Evolutionary conservation across 306 rosid species (phyloP).

Genomic region (Crotalaria pallida): DNA sequence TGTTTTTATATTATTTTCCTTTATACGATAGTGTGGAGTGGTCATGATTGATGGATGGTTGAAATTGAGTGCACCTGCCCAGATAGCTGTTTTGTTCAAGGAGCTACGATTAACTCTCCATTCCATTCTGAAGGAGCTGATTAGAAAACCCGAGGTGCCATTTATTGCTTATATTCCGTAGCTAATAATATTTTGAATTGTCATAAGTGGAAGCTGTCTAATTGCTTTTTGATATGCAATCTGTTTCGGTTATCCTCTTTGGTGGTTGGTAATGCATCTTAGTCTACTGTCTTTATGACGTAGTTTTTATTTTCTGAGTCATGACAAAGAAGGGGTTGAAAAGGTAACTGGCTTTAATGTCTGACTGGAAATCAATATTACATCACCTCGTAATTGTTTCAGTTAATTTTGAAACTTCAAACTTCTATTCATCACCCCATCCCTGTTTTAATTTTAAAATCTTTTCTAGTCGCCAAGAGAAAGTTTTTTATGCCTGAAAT

Average conservation of each 20-base stretch:
- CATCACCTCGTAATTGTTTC: neutral
- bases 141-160: constrained; percentile 80
- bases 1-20: constrained; percentile 12
- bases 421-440: neutral
- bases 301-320: no score
- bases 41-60: constrained; percentile 91
- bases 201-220: constrained; percentile 1
- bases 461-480: neutral
- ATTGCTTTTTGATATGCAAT: constrained; percentile 5
- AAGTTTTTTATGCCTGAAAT: neutral
- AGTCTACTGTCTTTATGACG: neutral
- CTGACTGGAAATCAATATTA: neutral
- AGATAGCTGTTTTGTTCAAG: constrained; percentile 89
- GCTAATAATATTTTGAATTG: neutral
- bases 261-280: neutral
- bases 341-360: no score
- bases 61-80: constrained; percentile 91
- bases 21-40: constrained; percentile 52
- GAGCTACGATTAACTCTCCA: constrained; percentile 78
- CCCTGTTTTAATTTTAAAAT: no score
- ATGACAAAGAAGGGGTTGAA: no score
- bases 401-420: neutral
- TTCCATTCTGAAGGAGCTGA: constrained; percentile 74
- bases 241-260: neutral
- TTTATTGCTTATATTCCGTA: constrained; percentile 12